Base-by-base conservation (phyloP, 108 stramenopile genomes). In the Cyclostephanos tholiformis region DNA sequence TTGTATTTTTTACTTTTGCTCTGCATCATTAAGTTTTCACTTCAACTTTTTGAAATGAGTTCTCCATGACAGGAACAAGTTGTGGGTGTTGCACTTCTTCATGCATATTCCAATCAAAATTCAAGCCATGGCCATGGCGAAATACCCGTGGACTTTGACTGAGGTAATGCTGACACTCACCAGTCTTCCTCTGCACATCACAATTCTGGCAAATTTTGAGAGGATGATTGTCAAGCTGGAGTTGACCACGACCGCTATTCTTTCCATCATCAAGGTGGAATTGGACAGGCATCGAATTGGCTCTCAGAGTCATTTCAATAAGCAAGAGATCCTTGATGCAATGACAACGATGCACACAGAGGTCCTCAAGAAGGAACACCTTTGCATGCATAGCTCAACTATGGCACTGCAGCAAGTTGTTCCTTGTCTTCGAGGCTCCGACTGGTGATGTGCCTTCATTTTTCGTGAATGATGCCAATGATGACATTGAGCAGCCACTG, bases 61-160 rank as follows among this genome's bases (percentile, higher is more conserved):
- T 25, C 52, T 53, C 52, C 52, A 53, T 10, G 25, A 53, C 23
- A 53, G 25, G 52, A 25, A 25, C 52, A 53, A 25, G 23, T 25
- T 53, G 23, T 6, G 52, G 25, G 25, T 6, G 6, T 22, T 19
- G 4, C 52, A 22, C 23, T 53, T 22, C n/a, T 53, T 53, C 52
- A 53, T 6, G n/a, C 23, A 53, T 10, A 53, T 53, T 8, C 52
- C 52, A 9, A 25, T 25, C 8, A 8, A 53, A 0, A 25, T 53
- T 20, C 23, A 25, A 25, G 52, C 20, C 1, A 19, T 10, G 25
- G 52, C 52, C 20, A 25, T 10, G 20, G 25, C 20, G 23, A 25
- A 22, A 25, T 53, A 53, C 19, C 52, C 52, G 25, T 53, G 52
- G 52, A 53, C 52, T 20, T 25, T 6, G 52, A 53, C 52, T 53